phyloP scores from a whole-genome alignment of 176 grass and related monocot genomes.

The Puya raimondii region DNA sequence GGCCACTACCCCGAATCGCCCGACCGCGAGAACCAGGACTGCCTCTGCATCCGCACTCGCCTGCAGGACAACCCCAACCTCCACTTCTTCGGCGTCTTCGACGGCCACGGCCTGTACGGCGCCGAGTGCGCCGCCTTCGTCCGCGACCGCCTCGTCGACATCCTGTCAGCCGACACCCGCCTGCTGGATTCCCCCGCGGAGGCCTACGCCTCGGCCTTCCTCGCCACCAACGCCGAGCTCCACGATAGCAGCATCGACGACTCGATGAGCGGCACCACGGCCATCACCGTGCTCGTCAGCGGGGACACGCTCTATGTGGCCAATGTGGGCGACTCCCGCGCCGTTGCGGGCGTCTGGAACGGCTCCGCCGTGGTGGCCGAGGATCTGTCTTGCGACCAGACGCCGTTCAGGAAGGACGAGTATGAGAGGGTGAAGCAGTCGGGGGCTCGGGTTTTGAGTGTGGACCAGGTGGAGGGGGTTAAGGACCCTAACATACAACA shows the following conservation, averaged over 20 bases:
- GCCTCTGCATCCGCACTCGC: conserved; percentile 40
- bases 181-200: conserved; percentile 40
- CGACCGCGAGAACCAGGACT: conserved; percentile 71
- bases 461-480: conserved; percentile 68
- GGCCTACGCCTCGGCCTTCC: conserved; percentile 46
- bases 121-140: conserved; percentile 57
- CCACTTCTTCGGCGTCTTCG: conserved; percentile 91
- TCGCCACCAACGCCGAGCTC: conserved; percentile 53
- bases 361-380: conserved; percentile 43
- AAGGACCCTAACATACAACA: conserved; percentile 34
- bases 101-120: conserved; percentile 71
- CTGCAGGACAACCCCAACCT: conserved; percentile 56
- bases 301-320: conserved; percentile 57
- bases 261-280: conserved; percentile 94
- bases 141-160: conserved; percentile 43
- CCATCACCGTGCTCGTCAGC: conserved; percentile 60
- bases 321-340: conserved; percentile 91
- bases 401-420: conserved; percentile 88
- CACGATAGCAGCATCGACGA: conserved; percentile 69
- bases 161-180: conserved; percentile 19
- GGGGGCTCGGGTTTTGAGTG: conserved; percentile 73
- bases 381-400: conserved; percentile 90
- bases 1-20: conserved; percentile 80
- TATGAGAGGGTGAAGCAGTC: conserved; percentile 67
- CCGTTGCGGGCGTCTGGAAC: conserved; percentile 55